Evolutionary conservation across 2,329 filamentous ascomycete species (phyloP), one percentile per base, ranked within the genome.

Genomic region (Trichoderma hamatum): DNA sequence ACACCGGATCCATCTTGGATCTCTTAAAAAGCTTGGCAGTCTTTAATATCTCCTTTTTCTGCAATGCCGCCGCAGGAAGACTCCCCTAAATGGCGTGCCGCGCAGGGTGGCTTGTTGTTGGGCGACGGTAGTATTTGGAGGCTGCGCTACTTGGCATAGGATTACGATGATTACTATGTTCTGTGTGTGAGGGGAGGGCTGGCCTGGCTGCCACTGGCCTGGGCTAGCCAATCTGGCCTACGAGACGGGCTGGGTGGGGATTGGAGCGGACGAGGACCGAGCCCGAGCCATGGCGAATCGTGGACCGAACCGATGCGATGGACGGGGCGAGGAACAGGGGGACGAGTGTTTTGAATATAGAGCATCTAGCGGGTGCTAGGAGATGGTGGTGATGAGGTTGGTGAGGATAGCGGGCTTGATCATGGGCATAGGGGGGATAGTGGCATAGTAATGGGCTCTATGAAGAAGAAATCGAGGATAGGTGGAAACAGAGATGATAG

Each of bases 1-100:
- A 81, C 61, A 83, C 74, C n/a, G 82, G 82, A 70, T 83, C 81
- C 81, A 83, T 83, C 34, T 26, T 51, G 6, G 34, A 49, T 60
- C n/a, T 26, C 24, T 51, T 11, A 19, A 14, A 43, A 34, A 43
- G 16, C 30, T 54, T n/a, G 24, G 7, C 26, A 19, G 39, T 19
- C 46, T 26, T 3, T 9, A 9, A 13, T 24, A 13, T 24, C 24
- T 46, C n/a, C 6, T 16, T 54, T 24, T 56, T 6, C 21, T 36
- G 19, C 11, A 9, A 34, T n/a, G 32, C 32, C 21, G 32, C 32
- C 19, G 7, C 24, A 24, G 56, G 36, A 36, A 43, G 19, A 1
- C 4, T n/a, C 19, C 32, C 32, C 16, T 11, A 14, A 56, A 56
- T 30, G 52, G 52, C 19, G 24, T 24, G 13, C 24, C 21, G 52